These are phyloP conservation scores for Cucurbita argyrosperma DNA, from an alignment of 306 rosid species.

Conservation along the genomic window DNA sequence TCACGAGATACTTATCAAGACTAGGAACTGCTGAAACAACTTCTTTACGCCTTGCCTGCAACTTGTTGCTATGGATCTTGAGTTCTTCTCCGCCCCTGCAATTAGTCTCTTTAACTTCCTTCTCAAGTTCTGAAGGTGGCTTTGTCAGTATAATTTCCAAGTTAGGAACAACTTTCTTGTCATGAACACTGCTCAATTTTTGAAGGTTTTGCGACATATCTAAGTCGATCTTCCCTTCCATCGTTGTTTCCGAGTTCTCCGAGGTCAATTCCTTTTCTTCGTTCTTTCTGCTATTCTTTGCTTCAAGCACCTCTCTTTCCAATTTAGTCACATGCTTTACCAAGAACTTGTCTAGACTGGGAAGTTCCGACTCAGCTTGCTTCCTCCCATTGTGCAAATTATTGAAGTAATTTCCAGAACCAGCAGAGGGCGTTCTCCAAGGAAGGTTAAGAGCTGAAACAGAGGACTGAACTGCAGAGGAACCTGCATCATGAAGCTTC, in stretches of 20 bases:
- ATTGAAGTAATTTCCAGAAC: slow-evolving; percentile 21
- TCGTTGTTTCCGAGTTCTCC: slow-evolving; percentile 14
- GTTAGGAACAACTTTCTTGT: slow-evolving; percentile 4
- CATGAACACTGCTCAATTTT: background rate
- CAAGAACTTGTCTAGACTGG: slow-evolving; percentile 76
- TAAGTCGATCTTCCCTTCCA: background rate
- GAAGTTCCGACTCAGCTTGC: slow-evolving; percentile 44
- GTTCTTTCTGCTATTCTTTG: slow-evolving; percentile 39
- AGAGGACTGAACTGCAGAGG: slow-evolving; percentile 25
- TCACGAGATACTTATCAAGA: slow-evolving; percentile 69
- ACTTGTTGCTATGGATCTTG: background rate
- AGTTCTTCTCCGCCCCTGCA: background rate
- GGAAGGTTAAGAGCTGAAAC: slow-evolving; percentile 15
- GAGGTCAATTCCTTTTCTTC: slow-evolving; percentile 15
- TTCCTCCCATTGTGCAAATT: slow-evolving; percentile 32
- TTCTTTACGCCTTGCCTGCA: slow-evolving; percentile 9
- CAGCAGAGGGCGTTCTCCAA: slow-evolving; percentile 35
- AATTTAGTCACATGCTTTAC: slow-evolving; percentile 76
- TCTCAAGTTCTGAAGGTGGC: slow-evolving; percentile 23
- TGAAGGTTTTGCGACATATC: background rate
- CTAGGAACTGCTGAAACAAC: slow-evolving; percentile 42
- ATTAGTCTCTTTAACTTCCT: slow-evolving; percentile 24
- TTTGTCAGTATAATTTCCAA: slow-evolving; percentile 15
- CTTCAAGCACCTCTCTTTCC: slow-evolving; percentile 78
- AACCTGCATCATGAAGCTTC: slow-evolving; percentile 24